Evolutionary conservation across 108 stramenopile genomes (phyloP).

Genomic region (Epithemia pelagica): DNA sequence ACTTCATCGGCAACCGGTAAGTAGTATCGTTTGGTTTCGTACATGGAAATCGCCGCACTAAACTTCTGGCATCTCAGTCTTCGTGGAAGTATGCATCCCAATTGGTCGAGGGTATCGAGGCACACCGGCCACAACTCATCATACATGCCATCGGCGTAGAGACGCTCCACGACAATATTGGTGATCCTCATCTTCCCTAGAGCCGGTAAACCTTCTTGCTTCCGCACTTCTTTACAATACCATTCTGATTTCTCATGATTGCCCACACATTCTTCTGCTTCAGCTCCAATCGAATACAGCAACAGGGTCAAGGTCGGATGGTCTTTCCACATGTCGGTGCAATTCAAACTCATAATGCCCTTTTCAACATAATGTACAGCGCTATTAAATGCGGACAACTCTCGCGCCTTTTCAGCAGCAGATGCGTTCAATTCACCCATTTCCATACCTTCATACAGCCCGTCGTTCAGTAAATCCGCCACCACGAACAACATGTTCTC

Average conservation of each 20-base stretch:
- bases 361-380: conserved; percentile 14
- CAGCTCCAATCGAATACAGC: conserved; percentile 19
- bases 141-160: background rate
- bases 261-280: conserved; percentile 5
- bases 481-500: conserved; percentile 3
- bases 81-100: background rate
- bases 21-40: background rate
- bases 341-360: conserved; percentile 9
- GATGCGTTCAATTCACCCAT: conserved; percentile 19
- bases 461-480: conserved; percentile 4
- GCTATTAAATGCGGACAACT: conserved; percentile 15
- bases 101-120: background rate
- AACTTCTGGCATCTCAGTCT: background rate
- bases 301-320: conserved; percentile 27
- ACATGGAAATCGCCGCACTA: background rate
- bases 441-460: background rate
- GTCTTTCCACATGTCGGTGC: conserved; percentile 8
- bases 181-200: background rate
- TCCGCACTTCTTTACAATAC: conserved; percentile 6
- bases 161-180: background rate
- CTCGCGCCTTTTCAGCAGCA: conserved; percentile 19
- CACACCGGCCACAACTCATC: background rate
- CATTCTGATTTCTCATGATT: conserved; percentile 5
- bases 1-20: background rate
- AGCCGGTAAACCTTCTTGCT: background rate